Evolutionary conservation across 768 basidiomycete species (phyloP).

Genomic region (Auricularia auricula-judae): DNA sequence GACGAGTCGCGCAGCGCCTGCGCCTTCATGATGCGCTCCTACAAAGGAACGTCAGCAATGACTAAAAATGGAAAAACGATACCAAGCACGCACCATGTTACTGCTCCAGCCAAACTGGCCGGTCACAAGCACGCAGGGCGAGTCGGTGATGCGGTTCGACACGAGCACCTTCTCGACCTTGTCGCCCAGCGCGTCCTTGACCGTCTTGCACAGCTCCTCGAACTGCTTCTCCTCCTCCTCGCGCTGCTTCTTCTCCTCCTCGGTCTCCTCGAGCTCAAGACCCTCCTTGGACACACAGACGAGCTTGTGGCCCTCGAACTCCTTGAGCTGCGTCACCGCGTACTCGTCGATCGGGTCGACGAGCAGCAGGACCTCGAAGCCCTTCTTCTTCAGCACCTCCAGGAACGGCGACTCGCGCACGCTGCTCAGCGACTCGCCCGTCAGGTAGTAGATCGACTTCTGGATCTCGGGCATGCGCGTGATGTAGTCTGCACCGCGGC

Average conservation of each 20-base stretch:
- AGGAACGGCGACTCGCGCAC: constrained; percentile 96
- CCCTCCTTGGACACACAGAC: constrained; percentile 98
- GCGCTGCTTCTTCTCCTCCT: constrained; percentile 87
- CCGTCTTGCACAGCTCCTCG: constrained; percentile 80
- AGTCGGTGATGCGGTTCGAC: constrained; percentile 95
- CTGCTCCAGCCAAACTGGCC: constrained; percentile 99
- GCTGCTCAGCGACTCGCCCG: constrained; percentile 89
- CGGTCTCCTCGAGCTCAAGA: constrained; percentile 97
- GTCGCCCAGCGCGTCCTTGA: constrained; percentile 98
- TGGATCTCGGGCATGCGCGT: constrained; percentile 99
- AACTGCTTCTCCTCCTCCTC: constrained; percentile 79
- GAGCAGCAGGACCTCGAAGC: constrained; percentile 94
- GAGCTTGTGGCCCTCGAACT: constrained; percentile 97
- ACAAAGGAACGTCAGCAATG: not conserved
- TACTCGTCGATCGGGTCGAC: constrained; percentile 99
- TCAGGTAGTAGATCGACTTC: constrained; percentile 98
- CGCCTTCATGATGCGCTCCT: constrained; percentile 98
- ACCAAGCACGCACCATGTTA: constrained; percentile 65
- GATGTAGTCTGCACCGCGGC: constrained; percentile 67
- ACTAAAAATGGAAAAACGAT: too few species aligned
- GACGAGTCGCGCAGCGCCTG: constrained; percentile 93
- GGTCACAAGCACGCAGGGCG: constrained; percentile 93
- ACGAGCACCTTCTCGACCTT: constrained; percentile 99
- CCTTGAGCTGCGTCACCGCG: constrained; percentile 96
- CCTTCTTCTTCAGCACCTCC: constrained; percentile 98